A percentile compares a stretch with the other conserved stretches of the same genome.
phyloP scores from a whole-genome alignment of 2,329 filamentous ascomycete species.

The Periconia sp. region DNA sequence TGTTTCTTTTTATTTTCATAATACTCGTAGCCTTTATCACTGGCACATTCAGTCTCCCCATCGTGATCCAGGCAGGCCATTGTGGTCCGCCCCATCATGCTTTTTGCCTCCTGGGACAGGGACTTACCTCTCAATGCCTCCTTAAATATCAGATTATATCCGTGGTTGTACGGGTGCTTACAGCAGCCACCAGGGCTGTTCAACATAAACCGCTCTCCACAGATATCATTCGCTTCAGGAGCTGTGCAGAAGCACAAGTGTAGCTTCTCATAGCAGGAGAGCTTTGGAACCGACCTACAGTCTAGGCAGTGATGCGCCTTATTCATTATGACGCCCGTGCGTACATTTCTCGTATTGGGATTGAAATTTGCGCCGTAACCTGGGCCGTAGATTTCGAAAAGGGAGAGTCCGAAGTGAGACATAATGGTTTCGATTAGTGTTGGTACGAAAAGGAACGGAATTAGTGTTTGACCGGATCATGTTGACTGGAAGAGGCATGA shows the following conservation, averaged over 20 bases:
- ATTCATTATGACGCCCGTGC: neutral
- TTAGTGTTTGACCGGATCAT: no score
- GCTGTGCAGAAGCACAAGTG: slow-evolving; percentile 1
- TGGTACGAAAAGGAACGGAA: no score
- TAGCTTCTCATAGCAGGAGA: slow-evolving; percentile 4
- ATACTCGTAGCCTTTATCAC: no score
- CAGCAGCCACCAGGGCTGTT: slow-evolving; percentile 5
- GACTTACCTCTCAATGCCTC: no score
- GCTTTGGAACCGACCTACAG: neutral
- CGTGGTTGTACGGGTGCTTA: slow-evolving; percentile 7
- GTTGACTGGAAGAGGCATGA: no score
- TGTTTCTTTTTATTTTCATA: no score
- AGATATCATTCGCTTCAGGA: neutral
- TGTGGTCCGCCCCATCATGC: no score
- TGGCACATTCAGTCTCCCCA: no score
- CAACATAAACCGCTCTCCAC: slow-evolving; percentile 6
- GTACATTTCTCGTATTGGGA: slow-evolving; percentile 2
- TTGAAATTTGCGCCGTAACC: slow-evolving; percentile 2
- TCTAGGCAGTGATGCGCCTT: slow-evolving; percentile 6
- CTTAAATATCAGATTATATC: slow-evolving; percentile 5
- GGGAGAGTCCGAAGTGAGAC: no score
- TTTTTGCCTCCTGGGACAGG: no score
- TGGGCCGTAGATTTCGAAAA: neutral
- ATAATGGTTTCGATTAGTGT: no score
- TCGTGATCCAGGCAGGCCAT: no score